These are phyloP conservation scores for Pythium periplocum DNA, from an alignment of 352 stramenopile species.

Conservation along the genomic window DNA sequence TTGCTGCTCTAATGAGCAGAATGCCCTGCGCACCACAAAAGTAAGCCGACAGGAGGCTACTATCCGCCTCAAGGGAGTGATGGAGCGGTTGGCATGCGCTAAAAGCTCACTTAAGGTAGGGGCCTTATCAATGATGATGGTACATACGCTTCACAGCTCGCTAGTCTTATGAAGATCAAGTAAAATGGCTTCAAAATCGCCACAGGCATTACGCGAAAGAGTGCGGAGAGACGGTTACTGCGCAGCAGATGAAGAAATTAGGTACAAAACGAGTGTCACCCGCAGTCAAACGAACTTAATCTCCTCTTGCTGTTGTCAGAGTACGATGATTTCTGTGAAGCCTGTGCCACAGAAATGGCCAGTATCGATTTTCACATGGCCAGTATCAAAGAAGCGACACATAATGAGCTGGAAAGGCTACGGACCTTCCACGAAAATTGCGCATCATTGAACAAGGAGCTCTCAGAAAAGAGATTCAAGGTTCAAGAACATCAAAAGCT, in stretches of 20 bases:
- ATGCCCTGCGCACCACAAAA: no score
- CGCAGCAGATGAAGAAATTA: conserved; percentile 24
- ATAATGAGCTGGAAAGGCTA: background rate
- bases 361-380: background rate
- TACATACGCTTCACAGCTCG: background rate
- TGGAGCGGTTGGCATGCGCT: background rate
- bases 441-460: no score
- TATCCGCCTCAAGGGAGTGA: no score
- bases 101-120: no score
- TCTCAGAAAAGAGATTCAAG: no score
- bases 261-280: background rate
- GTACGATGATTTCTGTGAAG: no score
- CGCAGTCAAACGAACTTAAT: background rate
- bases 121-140: background rate
- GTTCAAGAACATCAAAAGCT: no score
- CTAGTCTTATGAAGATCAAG: conserved; percentile 1
- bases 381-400: conserved; percentile 1
- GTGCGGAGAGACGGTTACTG: conserved; percentile 16
- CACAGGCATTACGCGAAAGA: conserved; percentile 22
- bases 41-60: no score
- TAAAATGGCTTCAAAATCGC: conserved; percentile 5
- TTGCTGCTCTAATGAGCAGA: no score
- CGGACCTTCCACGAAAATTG: no score
- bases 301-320: conserved; percentile 12
- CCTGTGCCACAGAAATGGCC: no score